Evolutionary conservation across 129 eudicot species (phyloP), one percentile per base, ranked within the genome.

Genomic region (Flaveria robusta): DNA sequence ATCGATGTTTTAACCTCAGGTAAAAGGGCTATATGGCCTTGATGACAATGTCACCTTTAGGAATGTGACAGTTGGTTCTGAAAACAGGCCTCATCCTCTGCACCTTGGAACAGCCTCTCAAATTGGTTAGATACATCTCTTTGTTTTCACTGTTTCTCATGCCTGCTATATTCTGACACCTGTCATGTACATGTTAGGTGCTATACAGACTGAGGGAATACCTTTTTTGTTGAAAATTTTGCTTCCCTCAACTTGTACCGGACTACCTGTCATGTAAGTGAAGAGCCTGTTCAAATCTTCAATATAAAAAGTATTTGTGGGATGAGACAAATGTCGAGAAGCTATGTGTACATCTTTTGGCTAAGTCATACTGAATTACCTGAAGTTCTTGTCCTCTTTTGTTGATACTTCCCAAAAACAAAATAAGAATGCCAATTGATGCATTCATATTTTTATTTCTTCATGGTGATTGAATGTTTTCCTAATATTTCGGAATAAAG

Each of bases 21-120:
- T 95, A 50, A 89, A 91, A 79, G 97, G 88, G 79, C 87, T 95
- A 18, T 95, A 91, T 80, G 99, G 99, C 67, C 89, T 91, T 71
- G 97, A 95, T 74, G 85, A 85, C 56, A 85, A 84, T 27, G 91
- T 89, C 43, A 45, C 86, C 41, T 95, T 95, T 62, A 88, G 99
- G 70, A 89, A 95, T 79, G 90, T 89, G 26, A 90, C 96, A 1
- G 81, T 89, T 78, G 67, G 85, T 85, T 86, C 94, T 47, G 97
- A 87, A 74, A 79, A 86, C 51, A 86, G 88, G 84, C 99, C 99
- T 10, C 97, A 86, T 63, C 83, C 96, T 41, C 83, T 93, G 76
- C 88, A 90, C 85, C 87, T 90, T 14, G 92, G 96, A 73, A 90
- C 98, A 26, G 96, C 98, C n/a, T 90, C 98, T 80, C 98, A 92